phyloP scores from a whole-genome alignment of 257 asterid species.

The Ilex asprella region DNA sequence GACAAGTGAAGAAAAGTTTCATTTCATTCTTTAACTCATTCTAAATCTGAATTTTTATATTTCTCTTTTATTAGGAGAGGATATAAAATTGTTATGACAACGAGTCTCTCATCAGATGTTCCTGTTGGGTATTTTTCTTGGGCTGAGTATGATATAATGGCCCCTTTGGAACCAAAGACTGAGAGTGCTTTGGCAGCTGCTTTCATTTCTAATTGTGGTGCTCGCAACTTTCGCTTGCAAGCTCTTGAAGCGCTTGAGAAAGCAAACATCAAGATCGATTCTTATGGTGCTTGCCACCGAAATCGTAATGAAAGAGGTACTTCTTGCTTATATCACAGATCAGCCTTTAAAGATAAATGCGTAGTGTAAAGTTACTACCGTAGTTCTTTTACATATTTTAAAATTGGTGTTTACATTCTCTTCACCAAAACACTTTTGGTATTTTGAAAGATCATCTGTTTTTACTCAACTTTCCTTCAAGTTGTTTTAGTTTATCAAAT shows the following conservation, averaged over 20 bases:
- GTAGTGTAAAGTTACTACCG: no score
- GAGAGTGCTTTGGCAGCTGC: conserved; percentile 86
- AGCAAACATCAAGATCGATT: conserved; percentile 64
- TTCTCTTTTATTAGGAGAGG: conserved; percentile 52
- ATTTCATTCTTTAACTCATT: not conserved
- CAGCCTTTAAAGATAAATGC: no score
- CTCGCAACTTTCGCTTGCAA: conserved; percentile 84
- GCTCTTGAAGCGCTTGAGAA: conserved; percentile 82
- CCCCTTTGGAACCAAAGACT: conserved; percentile 78
- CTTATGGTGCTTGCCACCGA: conserved; percentile 87
- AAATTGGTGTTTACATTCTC: no score
- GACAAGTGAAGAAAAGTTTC: not conserved
- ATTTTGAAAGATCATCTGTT: no score
- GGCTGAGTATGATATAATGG: conserved; percentile 98
- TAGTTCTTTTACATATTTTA: no score
- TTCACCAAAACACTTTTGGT: no score
- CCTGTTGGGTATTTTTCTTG: conserved; percentile 99
- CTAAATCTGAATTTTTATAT: conserved; percentile 1
- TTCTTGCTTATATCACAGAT: no score
- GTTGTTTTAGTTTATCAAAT: no score
- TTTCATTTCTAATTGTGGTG: conserved; percentile 91
- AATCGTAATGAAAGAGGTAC: conserved; percentile 75
- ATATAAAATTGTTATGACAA: conserved; percentile 78
- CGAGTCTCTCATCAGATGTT: conserved; percentile 97
- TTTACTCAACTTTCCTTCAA: no score